Evolutionary conservation across 768 basidiomycete species (phyloP).

Genomic region (Boletus rubroflammeus): DNA sequence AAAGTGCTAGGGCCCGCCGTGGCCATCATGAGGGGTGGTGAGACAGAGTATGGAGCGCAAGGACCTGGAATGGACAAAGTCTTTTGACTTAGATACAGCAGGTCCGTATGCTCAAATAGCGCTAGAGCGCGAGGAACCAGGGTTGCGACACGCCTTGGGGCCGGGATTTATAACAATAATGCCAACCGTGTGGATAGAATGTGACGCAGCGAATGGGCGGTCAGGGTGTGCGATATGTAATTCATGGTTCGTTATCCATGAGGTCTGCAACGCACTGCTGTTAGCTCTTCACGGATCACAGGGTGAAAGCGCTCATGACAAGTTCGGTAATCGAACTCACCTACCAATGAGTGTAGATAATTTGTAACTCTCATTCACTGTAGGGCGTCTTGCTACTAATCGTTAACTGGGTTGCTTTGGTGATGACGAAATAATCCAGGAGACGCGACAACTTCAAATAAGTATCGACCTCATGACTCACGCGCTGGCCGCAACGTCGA

Average conservation of each 20-base stretch:
- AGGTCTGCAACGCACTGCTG: not conserved
- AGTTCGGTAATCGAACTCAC: not conserved
- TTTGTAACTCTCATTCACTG: not conserved
- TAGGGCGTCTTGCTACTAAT: not conserved
- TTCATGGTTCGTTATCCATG: slow-evolving; percentile 6
- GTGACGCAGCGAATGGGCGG: not conserved
- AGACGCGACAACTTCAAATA: not conserved
- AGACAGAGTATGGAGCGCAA: not conserved
- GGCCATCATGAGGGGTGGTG: not conserved
- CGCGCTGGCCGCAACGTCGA: too few species aligned
- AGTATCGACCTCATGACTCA: not conserved
- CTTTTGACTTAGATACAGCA: not conserved
- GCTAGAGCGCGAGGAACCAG: not conserved
- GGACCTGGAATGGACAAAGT: not conserved
- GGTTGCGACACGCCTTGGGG: not conserved
- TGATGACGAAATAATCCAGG: not conserved
- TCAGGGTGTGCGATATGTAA: slow-evolving; percentile 2
- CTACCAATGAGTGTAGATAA: not conserved
- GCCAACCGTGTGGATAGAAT: not conserved
- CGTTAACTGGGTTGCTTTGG: not conserved
- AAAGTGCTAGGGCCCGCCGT: not conserved
- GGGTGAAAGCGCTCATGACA: not conserved
- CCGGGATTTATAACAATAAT: not conserved
- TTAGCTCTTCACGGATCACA: not conserved
- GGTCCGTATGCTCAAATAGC: slow-evolving; percentile 6